Evolutionary conservation across 2,329 filamentous ascomycete species (phyloP).

Genomic region (Diaporthe ampelina): DNA sequence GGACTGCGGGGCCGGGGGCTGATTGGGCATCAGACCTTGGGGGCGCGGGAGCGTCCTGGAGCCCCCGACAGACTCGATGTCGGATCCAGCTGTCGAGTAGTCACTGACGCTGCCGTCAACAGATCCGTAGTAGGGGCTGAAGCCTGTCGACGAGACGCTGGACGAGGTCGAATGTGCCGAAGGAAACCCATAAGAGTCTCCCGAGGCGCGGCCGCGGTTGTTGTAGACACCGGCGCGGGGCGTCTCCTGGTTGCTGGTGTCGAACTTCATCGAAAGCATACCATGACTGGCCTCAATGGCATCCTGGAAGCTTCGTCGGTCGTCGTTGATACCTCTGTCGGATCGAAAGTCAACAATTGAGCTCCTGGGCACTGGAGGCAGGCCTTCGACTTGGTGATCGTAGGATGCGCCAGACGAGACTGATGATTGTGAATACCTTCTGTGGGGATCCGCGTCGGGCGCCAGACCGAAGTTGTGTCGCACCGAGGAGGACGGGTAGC

Average conservation of each 20-base stretch:
- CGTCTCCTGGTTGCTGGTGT: slow-evolving; percentile 79
- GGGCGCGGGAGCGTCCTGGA: slow-evolving; percentile 89
- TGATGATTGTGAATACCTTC: slow-evolving; percentile 90
- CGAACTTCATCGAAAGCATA: slow-evolving; percentile 85
- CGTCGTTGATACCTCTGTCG: slow-evolving; percentile 54
- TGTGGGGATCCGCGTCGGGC: slow-evolving; percentile 66
- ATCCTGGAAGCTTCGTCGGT: slow-evolving; percentile 83
- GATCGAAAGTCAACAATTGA: slow-evolving; percentile 74
- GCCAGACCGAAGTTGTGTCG: slow-evolving; percentile 71
- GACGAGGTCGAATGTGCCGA: slow-evolving; percentile 87
- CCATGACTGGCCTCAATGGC: slow-evolving; percentile 93
- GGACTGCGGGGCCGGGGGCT: slow-evolving; percentile 85
- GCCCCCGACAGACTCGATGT: slow-evolving; percentile 81
- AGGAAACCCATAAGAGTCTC: slow-evolving; percentile 93
- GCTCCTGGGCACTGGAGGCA: slow-evolving; percentile 64
- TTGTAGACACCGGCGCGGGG: slow-evolving; percentile 87
- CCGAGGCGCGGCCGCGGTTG: slow-evolving; percentile 75
- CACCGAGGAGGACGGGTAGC: slow-evolving; percentile 77
- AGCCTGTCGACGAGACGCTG: slow-evolving; percentile 88
- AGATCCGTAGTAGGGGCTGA: slow-evolving; percentile 87
- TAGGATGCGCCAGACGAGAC: slow-evolving; percentile 69
- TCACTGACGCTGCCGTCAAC: slow-evolving; percentile 86
- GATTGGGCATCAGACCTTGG: slow-evolving; percentile 71
- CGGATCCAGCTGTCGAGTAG: slow-evolving; percentile 90
- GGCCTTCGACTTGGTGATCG: slow-evolving; percentile 52